Percentiles rank a stretch among this genome's conserved stretches.
phyloP scores from a whole-genome alignment of 2,329 filamentous ascomycete species.

The Ceratocystis albifundus region DNA sequence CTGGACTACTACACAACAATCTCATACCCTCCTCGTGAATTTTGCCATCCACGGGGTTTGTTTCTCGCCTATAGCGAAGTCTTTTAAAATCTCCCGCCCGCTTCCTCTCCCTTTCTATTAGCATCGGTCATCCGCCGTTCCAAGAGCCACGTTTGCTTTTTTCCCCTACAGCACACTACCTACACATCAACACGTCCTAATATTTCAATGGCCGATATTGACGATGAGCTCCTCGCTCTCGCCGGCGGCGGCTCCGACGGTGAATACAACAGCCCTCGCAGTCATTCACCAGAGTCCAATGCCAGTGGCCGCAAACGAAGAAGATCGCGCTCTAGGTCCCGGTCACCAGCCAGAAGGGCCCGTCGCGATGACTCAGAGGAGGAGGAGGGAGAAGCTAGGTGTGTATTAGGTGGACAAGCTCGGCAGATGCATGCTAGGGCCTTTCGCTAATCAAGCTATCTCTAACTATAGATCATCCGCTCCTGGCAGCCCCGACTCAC shows the following conservation, averaged over 20 bases:
- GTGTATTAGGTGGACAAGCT: background rate
- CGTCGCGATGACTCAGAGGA: slow-evolving; percentile 36
- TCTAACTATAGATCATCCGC: slow-evolving; percentile 49
- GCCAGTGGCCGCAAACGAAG: slow-evolving; percentile 12
- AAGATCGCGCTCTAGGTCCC: slow-evolving; percentile 11
- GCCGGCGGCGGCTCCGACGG: slow-evolving; percentile 61
- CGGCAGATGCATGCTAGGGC: background rate
- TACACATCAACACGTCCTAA: background rate
- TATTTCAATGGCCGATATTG: slow-evolving; percentile 67
- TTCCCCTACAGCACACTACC: background rate
- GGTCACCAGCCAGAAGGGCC: slow-evolving; percentile 35
- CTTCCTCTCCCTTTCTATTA: background rate
- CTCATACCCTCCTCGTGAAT: too few species aligned
- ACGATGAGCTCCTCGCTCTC: slow-evolving; percentile 86
- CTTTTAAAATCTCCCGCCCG: background rate
- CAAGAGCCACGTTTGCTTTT: background rate
- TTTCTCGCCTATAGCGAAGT: background rate
- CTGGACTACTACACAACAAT: too few species aligned
- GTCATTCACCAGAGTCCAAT: slow-evolving; percentile 12
- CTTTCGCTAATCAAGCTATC: background rate
- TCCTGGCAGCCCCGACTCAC: slow-evolving; percentile 59
- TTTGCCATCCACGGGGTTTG: too few species aligned
- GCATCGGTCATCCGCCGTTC: too few species aligned
- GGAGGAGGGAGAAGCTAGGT: slow-evolving; percentile 62
- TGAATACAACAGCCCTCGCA: slow-evolving; percentile 33